Evolutionary conservation across 495 filamentous ascomycete species (phyloP).

Genomic region (Corynascus novoguineensis): DNA sequence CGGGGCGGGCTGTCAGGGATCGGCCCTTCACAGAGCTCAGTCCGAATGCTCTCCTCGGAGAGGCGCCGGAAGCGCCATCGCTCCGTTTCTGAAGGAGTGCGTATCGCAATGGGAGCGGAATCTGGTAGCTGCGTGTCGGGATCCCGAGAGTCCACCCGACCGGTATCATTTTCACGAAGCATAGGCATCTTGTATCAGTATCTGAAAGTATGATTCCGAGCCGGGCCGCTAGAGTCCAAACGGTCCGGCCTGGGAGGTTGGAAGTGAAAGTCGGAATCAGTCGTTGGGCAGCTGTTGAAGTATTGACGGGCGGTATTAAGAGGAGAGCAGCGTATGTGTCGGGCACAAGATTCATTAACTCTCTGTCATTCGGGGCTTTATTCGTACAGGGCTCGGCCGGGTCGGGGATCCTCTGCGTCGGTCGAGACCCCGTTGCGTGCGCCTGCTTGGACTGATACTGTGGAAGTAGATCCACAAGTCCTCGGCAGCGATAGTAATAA

Average conservation of each 20-base stretch:
- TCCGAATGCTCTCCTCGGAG: constrained; percentile 51
- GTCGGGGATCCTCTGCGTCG: not conserved
- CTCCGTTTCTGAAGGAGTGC: constrained; percentile 4
- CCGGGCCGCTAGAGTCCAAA: constrained; percentile 1
- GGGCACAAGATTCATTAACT: constrained; percentile 8
- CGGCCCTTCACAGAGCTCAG: constrained; percentile 54
- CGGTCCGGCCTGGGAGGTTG: not conserved
- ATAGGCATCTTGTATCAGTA: constrained; percentile 50
- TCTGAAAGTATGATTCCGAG: not conserved
- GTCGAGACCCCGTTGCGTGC: not conserved
- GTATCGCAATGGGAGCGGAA: constrained; percentile 16
- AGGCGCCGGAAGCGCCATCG: constrained; percentile 28
- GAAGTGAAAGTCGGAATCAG: not conserved
- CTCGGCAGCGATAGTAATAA: too few relatives aligned
- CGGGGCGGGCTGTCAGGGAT: constrained; percentile 38
- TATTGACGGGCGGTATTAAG: not conserved
- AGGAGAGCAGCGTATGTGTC: constrained; percentile 1
- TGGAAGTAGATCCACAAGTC: too few relatives aligned
- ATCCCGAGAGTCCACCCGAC: constrained; percentile 4
- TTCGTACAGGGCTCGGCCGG: not conserved
- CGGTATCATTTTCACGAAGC: constrained; percentile 44
- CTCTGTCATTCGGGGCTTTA: constrained; percentile 13
- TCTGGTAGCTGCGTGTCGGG: constrained; percentile 8
- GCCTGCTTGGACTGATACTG: too few relatives aligned
- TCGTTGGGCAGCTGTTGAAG: not conserved